Conservation (phyloP, 129 eudicot species). For the Solidago caesia region DNA sequence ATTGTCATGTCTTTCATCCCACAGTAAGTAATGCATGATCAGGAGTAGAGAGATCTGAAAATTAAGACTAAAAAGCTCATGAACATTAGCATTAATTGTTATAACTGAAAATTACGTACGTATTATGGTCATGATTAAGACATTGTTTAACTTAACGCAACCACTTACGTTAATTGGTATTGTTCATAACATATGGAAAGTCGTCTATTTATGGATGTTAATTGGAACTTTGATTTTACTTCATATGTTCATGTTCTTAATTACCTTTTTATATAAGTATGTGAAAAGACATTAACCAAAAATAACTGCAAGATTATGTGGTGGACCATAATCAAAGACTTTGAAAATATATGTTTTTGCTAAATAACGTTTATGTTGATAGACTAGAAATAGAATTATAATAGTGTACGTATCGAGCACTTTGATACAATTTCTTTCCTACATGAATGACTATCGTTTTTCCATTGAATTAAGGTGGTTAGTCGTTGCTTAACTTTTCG, state of each 20-base stretch:
- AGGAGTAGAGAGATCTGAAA: not conserved
- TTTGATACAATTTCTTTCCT: constrained; percentile 5
- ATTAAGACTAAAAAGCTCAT: not conserved
- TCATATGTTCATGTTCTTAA: not conserved
- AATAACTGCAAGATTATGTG: not conserved
- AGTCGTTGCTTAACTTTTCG: constrained; percentile 10
- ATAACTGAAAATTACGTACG: not conserved
- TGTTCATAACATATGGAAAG: constrained; percentile 18
- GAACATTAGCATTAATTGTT: not conserved
- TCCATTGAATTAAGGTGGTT: not conserved
- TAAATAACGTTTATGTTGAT: not conserved
- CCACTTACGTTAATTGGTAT: not conserved
- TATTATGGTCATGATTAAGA: constrained; percentile 8
- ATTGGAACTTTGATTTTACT: constrained; percentile 14
- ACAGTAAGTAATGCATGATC: not conserved
- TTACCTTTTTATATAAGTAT: not conserved
- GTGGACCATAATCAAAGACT: not conserved
- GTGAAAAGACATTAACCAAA: not conserved
- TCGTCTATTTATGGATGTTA: constrained; percentile 13
- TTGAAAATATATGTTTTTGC: too few species aligned
- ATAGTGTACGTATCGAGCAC: not conserved
- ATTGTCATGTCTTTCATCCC: constrained; percentile 8
- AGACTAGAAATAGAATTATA: not conserved
- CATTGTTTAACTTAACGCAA: constrained; percentile 25
- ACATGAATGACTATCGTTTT: not conserved